Percentiles rank a stretch among this genome's conserved stretches.
Conservation (phyloP, 495 filamentous ascomycete genomes). For the Astrocystis sublimbata region DNA sequence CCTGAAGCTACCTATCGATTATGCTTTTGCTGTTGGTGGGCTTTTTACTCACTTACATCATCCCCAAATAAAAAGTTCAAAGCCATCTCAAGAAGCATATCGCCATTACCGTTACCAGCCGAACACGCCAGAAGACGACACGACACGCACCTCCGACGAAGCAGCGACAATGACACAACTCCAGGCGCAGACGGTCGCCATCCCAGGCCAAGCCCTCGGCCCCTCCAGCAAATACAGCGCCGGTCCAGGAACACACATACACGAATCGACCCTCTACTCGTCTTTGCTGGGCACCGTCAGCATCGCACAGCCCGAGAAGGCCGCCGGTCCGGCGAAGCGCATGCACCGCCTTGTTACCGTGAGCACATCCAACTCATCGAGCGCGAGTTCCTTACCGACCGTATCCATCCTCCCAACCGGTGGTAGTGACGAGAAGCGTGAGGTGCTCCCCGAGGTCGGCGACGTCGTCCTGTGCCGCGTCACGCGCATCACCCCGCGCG, state of each 20-base stretch:
- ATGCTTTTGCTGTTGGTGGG: too few species aligned
- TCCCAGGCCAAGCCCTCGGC: conserved; percentile 80
- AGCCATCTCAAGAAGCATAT: too few species aligned
- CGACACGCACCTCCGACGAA: background rate
- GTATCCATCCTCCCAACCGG: conserved; percentile 40
- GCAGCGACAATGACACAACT: conserved; percentile 3
- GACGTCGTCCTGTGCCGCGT: conserved; percentile 81
- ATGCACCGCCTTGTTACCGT: conserved; percentile 53
- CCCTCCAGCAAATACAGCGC: conserved; percentile 61
- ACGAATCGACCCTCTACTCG: conserved; percentile 68
- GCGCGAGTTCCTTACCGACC: conserved; percentile 35
- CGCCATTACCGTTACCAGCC: background rate
- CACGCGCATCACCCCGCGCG: conserved; percentile 75
- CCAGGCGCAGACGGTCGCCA: conserved; percentile 37
- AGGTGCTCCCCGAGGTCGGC: conserved; percentile 78
- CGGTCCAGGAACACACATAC: conserved; percentile 81
- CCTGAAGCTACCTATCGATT: too few species aligned
- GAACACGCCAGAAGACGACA: background rate
- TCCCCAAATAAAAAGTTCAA: too few species aligned
- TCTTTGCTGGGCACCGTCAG: conserved; percentile 66
- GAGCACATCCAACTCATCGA: conserved; percentile 21
- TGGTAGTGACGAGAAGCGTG: conserved; percentile 55
- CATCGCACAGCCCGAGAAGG: conserved; percentile 49
- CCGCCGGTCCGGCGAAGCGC: conserved; percentile 57
- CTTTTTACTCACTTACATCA: too few species aligned